These are phyloP conservation scores for Haplosporangium gracile DNA, from an alignment of 192 early-diverging fungal species.

Conservation along the genomic window DNA sequence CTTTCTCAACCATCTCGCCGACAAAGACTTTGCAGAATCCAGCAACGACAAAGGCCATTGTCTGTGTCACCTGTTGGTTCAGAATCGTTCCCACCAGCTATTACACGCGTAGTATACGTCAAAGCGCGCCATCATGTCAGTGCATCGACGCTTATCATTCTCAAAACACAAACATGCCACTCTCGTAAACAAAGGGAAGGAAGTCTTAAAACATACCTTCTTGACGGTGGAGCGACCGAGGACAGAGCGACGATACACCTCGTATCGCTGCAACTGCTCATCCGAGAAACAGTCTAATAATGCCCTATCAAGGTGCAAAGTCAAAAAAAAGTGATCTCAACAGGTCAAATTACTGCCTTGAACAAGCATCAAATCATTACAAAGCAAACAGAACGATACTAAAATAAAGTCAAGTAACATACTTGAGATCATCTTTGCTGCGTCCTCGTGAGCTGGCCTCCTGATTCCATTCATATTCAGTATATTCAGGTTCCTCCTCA, in stretches of 20 bases:
- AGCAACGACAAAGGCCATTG: constrained; percentile 84
- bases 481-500: constrained; percentile 63
- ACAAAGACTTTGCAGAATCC: constrained; percentile 95
- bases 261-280: constrained; percentile 83
- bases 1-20: constrained; percentile 89
- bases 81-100: constrained; percentile 74
- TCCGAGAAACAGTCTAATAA: constrained; percentile 77
- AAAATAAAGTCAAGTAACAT: background rate
- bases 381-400: background rate
- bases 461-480: constrained; percentile 63
- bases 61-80: constrained; percentile 79
- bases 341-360: background rate
- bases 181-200: background rate
- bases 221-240: constrained; percentile 84
- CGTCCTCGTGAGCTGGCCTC: constrained; percentile 60
- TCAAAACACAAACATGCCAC: no score
- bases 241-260: constrained; percentile 82
- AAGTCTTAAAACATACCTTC: constrained; percentile 61
- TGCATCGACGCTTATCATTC: no score
- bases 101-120: background rate
- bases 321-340: background rate
- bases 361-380: background rate
- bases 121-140: background rate
- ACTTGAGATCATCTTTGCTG: constrained; percentile 71
- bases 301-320: constrained; percentile 51